Conservation (phyloP, 768 basidiomycete genomes). For the Lactifluus pinguis region DNA sequence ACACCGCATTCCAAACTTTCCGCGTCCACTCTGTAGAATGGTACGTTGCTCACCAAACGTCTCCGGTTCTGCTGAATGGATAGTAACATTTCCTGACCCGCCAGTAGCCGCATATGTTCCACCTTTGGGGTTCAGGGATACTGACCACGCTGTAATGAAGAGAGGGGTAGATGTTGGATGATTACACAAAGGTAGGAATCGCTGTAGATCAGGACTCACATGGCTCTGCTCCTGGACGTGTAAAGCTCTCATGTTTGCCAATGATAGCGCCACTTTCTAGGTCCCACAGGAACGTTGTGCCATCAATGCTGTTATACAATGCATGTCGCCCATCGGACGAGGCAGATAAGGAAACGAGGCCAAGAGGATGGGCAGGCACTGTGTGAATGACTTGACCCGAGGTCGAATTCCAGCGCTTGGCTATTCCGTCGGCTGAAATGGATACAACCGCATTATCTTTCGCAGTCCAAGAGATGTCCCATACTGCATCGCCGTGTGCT, state of each 20-base stretch:
- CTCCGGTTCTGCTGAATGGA: constrained; percentile 60
- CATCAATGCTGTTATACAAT: constrained; percentile 78
- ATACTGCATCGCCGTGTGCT: constrained; percentile 76
- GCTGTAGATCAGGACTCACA: constrained; percentile 38
- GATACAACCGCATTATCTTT: constrained; percentile 54
- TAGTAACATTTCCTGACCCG: constrained; percentile 57
- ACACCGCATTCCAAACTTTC: constrained; percentile 72
- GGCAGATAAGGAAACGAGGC: constrained; percentile 72
- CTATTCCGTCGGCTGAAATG: constrained; percentile 67
- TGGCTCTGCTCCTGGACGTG: constrained; percentile 52
- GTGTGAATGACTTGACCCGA: constrained; percentile 54
- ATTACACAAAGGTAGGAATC: neutral
- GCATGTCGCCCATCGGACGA: constrained; percentile 55
- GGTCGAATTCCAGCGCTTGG: constrained; percentile 62
- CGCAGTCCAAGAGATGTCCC: constrained; percentile 66
- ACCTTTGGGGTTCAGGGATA: constrained; percentile 70
- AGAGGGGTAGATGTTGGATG: neutral
- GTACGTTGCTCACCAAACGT: constrained; percentile 58
- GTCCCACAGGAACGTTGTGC: constrained; percentile 70
- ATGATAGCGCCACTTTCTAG: constrained; percentile 49
- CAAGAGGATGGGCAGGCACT: constrained; percentile 72
- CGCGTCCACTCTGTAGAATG: constrained; percentile 54
- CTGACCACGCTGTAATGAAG: constrained; percentile 58
- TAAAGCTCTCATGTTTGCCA: constrained; percentile 68
- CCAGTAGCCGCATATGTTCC: constrained; percentile 69